Evolutionary conservation across 345 rosid species (phyloP), one percentile per base, ranked within the genome.

Genomic region (Punica granatum): DNA sequence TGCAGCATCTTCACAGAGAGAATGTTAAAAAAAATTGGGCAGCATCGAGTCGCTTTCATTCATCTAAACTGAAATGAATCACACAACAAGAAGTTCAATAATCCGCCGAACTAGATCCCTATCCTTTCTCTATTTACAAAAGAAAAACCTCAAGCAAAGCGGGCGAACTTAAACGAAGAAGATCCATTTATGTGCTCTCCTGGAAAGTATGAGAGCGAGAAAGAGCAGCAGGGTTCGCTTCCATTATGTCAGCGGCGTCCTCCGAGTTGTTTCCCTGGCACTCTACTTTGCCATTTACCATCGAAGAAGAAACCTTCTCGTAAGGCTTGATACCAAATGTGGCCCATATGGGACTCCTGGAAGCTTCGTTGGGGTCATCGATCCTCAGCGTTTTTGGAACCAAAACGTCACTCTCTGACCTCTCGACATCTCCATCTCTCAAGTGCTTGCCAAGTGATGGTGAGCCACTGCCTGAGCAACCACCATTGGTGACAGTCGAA

Each of bases 371-470:
- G 0, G 78, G 74, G 53, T 77, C 79, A 68, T 80, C 76, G 0
- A 88, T 74, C 77, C 87, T 82, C 74, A 77, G 65, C 12, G 82
- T 81, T 72, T 81, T 88, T 0, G 94, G 82, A 54, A 80, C 82
- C 74, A 84, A 71, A 35, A 82, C 23, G 44, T 72, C 70, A 48
- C 70, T 84, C 56, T 82, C 85, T 53, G 77, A 71, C 34, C 73
- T 80, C 53, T 69, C 82, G 65, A 77, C 80, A 46, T 73, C 84
- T n/a, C 66, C 46, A 60, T 88, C 88, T 79, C 91, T 80, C 18
- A 81, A 83, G 79, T 86, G 94, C 84, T 88, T 88, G 63, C 94
- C 94, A 46, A 88, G 80, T 7, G 76, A 76, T 19, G 79, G 88
- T 2, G 78, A 87, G 64, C 77, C 85, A 69, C 75, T 76, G 56